A percentile compares a stretch with the other conserved stretches of the same genome.
Conservation (phyloP, 768 basidiomycete genomes). For the Gloeophyllum trabeum region DNA sequence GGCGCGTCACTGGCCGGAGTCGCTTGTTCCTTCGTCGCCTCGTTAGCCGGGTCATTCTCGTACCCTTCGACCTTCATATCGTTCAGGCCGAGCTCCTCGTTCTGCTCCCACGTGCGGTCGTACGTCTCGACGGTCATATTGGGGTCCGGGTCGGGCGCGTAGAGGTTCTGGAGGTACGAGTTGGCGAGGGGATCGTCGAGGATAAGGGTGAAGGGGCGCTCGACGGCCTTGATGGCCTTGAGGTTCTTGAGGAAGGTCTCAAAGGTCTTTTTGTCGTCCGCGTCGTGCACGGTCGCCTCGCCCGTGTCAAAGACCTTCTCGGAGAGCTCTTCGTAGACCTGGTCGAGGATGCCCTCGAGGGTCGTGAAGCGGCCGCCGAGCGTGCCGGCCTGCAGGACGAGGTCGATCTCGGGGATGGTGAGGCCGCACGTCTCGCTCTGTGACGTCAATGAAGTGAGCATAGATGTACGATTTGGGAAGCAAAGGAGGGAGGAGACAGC, state of each 20-base stretch:
- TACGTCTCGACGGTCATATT: conserved; percentile 82
- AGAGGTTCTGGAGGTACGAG: conserved; percentile 93
- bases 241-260: conserved; percentile 65
- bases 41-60: too few relatives aligned
- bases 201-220: conserved; percentile 80
- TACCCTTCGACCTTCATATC: conserved; percentile 81
- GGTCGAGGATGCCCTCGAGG: conserved; percentile 87
- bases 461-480: neutral
- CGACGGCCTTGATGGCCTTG: conserved; percentile 74
- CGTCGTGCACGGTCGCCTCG: conserved; percentile 40
- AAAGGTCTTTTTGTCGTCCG: conserved; percentile 47
- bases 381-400: conserved; percentile 84
- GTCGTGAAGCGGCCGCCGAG: conserved; percentile 97
- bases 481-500: conserved; percentile 5
- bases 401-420: conserved; percentile 87
- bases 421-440: conserved; percentile 92
- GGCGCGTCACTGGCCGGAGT: too few relatives aligned
- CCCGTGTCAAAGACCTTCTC: conserved; percentile 76
- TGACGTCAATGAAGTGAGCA: neutral
- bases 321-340: conserved; percentile 90
- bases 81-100: conserved; percentile 89
- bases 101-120: conserved; percentile 80
- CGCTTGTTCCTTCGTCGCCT: too few relatives aligned
- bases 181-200: conserved; percentile 94
- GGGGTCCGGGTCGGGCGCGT: conserved; percentile 94